These are phyloP conservation scores for Botrytis galanthina DNA, from an alignment of 2,329 filamentous ascomycete species.

Conservation along the genomic window DNA sequence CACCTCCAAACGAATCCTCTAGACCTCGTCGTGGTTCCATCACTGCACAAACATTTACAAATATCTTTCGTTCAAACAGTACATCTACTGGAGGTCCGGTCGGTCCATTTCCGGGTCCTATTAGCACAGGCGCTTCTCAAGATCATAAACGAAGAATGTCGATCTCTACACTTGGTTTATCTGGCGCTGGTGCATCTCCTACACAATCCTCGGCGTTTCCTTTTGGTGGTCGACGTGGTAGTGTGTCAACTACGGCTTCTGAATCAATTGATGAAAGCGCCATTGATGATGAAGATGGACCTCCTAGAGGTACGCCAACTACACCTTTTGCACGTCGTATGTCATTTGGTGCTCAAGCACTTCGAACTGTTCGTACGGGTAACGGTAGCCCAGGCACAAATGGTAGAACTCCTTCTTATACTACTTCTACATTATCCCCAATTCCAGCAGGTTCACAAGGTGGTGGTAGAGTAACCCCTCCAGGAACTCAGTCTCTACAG, in stretches of 20 bases:
- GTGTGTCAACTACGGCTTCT: constrained; percentile 65
- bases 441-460: constrained; percentile 32
- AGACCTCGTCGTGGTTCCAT: constrained; percentile 48
- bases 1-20: constrained; percentile 42
- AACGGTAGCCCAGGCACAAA: constrained; percentile 36
- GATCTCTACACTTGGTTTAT: constrained; percentile 71
- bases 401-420: constrained; percentile 38
- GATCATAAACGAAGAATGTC: constrained; percentile 65
- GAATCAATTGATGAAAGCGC: constrained; percentile 70
- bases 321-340: constrained; percentile 81
- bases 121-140: constrained; percentile 50
- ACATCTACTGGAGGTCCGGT: constrained; percentile 44
- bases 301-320: constrained; percentile 57
- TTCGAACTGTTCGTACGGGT: constrained; percentile 39
- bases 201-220: constrained; percentile 50
- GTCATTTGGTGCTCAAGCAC: constrained; percentile 82
- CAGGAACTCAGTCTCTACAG: constrained; percentile 41
- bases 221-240: constrained; percentile 60
- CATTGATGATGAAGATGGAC: constrained; percentile 62
- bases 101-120: constrained; percentile 48
- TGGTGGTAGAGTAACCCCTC: constrained; percentile 33
- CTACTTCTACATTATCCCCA: constrained; percentile 32
- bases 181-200: constrained; percentile 68
- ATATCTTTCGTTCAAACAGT: constrained; percentile 56
- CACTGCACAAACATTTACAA: constrained; percentile 42